Evolutionary conservation across 2,329 filamentous ascomycete genomes (phyloP), one percentile per base, ranked within the genome.

Genomic region (Dendryphion nanum): DNA sequence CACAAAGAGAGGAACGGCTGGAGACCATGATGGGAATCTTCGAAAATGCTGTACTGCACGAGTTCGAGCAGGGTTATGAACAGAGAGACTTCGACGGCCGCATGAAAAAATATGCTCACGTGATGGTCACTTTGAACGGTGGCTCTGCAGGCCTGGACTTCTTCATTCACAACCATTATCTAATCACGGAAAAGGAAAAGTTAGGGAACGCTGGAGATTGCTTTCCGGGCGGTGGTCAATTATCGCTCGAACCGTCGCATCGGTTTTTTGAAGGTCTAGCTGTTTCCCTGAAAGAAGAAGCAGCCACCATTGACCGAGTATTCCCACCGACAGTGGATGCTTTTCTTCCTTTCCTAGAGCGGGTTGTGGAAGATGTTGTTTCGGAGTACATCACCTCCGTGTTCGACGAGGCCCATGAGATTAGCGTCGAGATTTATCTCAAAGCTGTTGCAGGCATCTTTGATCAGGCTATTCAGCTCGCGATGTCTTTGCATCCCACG

Each of bases 31-130:
- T 84, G 48, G 77, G 77, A 24, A 83, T 93, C 42, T 98, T 98
- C 55, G 91, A 97, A 67, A 89, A 84, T 40, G 89, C 90, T 3
- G 90, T 94, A 3, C 70, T 96, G 35, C 79, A 86, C 33, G 93
- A 98, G 63, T 98, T 98, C 51, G 86, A 94, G 65, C 86, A 93
- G 48, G 93, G 89, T 4, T 95, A 94, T 50, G 88, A 93, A 61
- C 83, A 82, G 30, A 86, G 85, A 70, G 91, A 98, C 62, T 82
- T 94, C 37, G 86, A 95, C 48, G 89, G 88, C 2, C 77, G 83
- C 37, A 96, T 97, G 91, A 82, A 78, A 51, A 81, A 86, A 57
- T 97, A 95, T 65, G 90, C 90, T 2, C 82, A 89, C 52, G 89
- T 98, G 13, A 70, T 98, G 40, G 82, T 86, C 41, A 78, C 79